These are phyloP conservation scores for Neurospora discreta DNA, from an alignment of 495 filamentous ascomycete genomes.

Conservation along the genomic window DNA sequence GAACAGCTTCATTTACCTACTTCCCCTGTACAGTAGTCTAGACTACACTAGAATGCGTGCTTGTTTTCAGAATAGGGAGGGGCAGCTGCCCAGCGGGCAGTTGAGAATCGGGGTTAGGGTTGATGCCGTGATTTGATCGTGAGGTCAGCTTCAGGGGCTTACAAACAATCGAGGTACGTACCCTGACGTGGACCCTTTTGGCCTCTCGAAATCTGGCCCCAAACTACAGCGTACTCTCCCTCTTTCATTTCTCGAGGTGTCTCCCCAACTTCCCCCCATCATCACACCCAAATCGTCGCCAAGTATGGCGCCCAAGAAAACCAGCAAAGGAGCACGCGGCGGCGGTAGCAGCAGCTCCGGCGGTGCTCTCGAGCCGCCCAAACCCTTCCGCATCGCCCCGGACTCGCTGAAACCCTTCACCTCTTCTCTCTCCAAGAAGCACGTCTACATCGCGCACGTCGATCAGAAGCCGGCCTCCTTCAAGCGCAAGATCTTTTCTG, in stretches of 20 bases:
- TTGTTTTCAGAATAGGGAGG: neutral
- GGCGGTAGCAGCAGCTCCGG: conserved; percentile 1
- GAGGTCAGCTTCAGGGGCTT: neutral
- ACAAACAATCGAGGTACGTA: neutral
- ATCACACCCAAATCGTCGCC: neutral
- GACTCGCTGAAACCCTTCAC: conserved; percentile 48
- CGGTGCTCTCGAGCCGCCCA: conserved; percentile 27
- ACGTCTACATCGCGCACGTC: conserved; percentile 72
- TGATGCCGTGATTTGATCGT: neutral
- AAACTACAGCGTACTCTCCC: too few species aligned
- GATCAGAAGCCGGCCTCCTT: conserved; percentile 50
- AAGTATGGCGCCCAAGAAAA: conserved; percentile 16
- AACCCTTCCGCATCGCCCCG: conserved; percentile 54
- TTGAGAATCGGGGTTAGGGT: neutral
- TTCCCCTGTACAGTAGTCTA: too few species aligned
- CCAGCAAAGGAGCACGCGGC: conserved; percentile 1
- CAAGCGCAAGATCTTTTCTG: conserved; percentile 66
- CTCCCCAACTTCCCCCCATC: neutral
- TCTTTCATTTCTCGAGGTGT: too few species aligned
- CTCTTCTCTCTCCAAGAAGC: conserved; percentile 43
- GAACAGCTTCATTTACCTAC: neutral
- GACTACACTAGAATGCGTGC: too few species aligned
- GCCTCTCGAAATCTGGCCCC: neutral
- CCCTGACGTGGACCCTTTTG: neutral
- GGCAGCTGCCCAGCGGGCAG: neutral